Conservation (phyloP, 805 yeast genomes). For the Wickerhamomyces subpelliculosus region DNA sequence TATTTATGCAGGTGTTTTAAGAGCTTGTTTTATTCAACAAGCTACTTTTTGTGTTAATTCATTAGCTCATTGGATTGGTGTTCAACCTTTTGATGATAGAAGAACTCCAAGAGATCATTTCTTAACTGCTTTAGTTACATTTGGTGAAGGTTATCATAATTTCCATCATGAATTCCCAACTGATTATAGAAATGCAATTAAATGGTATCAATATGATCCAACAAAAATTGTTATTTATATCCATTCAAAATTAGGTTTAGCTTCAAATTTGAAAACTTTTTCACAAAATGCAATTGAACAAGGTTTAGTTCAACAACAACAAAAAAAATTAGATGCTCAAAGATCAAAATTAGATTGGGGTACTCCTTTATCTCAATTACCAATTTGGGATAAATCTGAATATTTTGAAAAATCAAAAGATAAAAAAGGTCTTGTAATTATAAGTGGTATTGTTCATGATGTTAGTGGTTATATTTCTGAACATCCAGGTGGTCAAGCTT, state of each 20-base stretch:
- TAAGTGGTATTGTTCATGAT: slow-evolving; percentile 76
- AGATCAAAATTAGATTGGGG: slow-evolving; percentile 71
- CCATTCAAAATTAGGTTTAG: slow-evolving; percentile 58
- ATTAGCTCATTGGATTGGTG: slow-evolving; percentile 81
- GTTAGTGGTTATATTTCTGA: slow-evolving; percentile 60
- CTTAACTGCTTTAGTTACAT: slow-evolving; percentile 73
- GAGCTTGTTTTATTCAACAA: slow-evolving; percentile 69
- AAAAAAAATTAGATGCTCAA: slow-evolving; percentile 65
- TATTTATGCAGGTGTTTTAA: slow-evolving; percentile 66
- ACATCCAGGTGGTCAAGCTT: slow-evolving; percentile 82
- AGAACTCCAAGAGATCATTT: slow-evolving; percentile 84
- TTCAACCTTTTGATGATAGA: slow-evolving; percentile 80
- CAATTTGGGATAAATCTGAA: slow-evolving; percentile 66
- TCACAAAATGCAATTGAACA: slow-evolving; percentile 78
- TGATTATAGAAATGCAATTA: slow-evolving; percentile 81
- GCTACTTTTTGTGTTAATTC: slow-evolving; percentile 85
- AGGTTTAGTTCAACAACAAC: slow-evolving; percentile 76
- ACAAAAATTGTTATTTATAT: slow-evolving; percentile 58
- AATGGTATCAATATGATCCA: slow-evolving; percentile 86
- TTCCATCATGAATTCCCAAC: slow-evolving; percentile 90
- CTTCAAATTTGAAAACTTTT: slow-evolving; percentile 64
- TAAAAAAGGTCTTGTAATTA: slow-evolving; percentile 55
- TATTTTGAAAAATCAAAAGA: slow-evolving; percentile 36
- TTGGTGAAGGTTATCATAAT: slow-evolving; percentile 87
- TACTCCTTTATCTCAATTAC: slow-evolving; percentile 54